These are phyloP conservation scores for Trichophyton schoenleinii DNA, from an alignment of 2,329 filamentous ascomycete genomes.

Conservation along the genomic window DNA sequence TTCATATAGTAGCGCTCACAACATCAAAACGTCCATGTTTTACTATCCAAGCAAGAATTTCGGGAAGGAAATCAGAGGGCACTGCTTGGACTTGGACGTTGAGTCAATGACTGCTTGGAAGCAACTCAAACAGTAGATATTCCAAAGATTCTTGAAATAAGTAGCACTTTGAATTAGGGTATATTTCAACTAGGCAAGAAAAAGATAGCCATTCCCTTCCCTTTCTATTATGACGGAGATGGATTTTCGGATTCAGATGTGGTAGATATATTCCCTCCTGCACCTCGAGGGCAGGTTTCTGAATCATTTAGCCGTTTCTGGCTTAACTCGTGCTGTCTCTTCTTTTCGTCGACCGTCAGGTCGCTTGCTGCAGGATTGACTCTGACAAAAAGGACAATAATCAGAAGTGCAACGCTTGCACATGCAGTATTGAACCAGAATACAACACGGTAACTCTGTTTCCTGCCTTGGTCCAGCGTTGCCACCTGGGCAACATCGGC, in stretches of 20 bases:
- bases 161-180: neutral
- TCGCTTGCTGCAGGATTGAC: conserved; percentile 46
- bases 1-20: neutral
- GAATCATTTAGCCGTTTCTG: neutral
- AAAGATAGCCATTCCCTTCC: neutral
- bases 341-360: conserved; percentile 45
- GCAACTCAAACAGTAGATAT: too few relatives aligned
- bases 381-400: conserved; percentile 43
- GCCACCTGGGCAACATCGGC: conserved; percentile 49
- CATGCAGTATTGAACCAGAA: conserved; percentile 53
- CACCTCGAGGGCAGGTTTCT: neutral
- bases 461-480: conserved; percentile 33
- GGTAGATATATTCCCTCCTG: neutral
- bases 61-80: too few relatives aligned
- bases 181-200: neutral
- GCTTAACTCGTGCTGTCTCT: neutral
- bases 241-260: neutral
- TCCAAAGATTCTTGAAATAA: neutral
- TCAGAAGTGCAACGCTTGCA: conserved; percentile 39
- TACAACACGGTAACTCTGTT: conserved; percentile 48
- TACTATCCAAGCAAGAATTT: too few relatives aligned
- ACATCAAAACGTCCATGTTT: too few relatives aligned
- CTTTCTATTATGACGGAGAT: neutral
- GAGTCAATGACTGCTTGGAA: too few relatives aligned
- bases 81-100: too few relatives aligned